Evolutionary conservation across 768 basidiomycete species (phyloP), one percentile per base, ranked within the genome.

Genomic region (Dacryopinax primogenitus): DNA sequence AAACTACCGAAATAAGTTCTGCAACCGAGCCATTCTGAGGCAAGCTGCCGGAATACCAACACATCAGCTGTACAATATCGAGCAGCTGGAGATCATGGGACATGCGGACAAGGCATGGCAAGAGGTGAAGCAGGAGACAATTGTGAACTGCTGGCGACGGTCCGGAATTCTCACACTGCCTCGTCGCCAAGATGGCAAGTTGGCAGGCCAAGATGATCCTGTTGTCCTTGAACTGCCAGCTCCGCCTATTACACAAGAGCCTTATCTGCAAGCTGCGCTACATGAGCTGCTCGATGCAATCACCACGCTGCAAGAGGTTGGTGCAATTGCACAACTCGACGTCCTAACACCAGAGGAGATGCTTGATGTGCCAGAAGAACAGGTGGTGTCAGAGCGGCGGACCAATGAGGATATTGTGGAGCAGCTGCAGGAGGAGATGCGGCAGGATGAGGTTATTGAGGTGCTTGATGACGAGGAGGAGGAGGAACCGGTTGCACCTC

Each of bases 1-100:
- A 0, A 67, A 73, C 37, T 78, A 79, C 64, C 66, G 69, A 39
- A 39, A n/a, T n/a, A n/a, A n/a, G n/a, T n/a, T n/a, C n/a, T n/a
- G n/a, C n/a, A n/a, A n/a, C n/a, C n/a, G n/a, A n/a, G n/a, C n/a
- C n/a, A n/a, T n/a, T n/a, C n/a, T n/a, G n/a, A n/a, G n/a, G n/a
- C n/a, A n/a, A n/a, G n/a, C n/a, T n/a, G n/a, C n/a, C n/a, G n/a
- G n/a, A n/a, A n/a, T n/a, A n/a, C n/a, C n/a, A n/a, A n/a, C n/a
- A n/a, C n/a, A n/a, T n/a, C n/a, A n/a, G n/a, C n/a, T n/a, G n/a
- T n/a, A n/a, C n/a, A n/a, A n/a, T n/a, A n/a, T n/a, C n/a, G n/a
- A n/a, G n/a, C n/a, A n/a, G n/a, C n/a, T n/a, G n/a, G n/a, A n/a
- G n/a, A n/a, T n/a, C n/a, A n/a, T n/a, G n/a, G n/a, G n/a, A n/a